Evolutionary conservation across 768 basidiomycete species (phyloP).

Genomic region (Xerocomellus intermedius): DNA sequence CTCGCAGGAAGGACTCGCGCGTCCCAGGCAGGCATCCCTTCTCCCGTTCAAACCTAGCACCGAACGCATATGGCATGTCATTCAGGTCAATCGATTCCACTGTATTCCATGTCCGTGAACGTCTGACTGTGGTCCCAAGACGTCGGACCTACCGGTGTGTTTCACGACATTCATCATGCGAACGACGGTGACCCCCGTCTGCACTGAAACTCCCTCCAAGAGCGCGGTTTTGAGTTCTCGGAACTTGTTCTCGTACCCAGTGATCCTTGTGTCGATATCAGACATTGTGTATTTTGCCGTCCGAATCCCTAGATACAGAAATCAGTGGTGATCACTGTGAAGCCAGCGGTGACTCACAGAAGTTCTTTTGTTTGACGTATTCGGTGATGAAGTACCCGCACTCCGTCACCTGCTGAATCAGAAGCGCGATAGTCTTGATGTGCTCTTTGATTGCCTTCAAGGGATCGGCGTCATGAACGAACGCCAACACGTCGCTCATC

Average conservation of each 20-base stretch:
- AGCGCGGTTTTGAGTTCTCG: neutral
- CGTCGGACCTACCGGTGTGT: neutral
- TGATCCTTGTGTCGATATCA: neutral
- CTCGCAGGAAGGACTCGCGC: neutral
- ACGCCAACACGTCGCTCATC: neutral
- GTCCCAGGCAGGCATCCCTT: constrained; percentile 5
- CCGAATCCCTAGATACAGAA: neutral
- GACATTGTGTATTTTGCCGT: neutral
- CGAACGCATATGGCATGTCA: constrained; percentile 4
- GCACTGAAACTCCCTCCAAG: neutral
- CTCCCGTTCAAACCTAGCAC: constrained; percentile 7
- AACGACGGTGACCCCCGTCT: neutral
- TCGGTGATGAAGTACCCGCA: constrained; percentile 2
- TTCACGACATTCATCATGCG: neutral
- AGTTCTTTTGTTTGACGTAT: neutral
- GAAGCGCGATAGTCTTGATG: neutral
- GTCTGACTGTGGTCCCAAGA: neutral
- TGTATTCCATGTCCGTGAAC: neutral
- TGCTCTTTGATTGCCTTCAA: neutral
- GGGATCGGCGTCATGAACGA: neutral
- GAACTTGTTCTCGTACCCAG: neutral
- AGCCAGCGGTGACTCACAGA: neutral
- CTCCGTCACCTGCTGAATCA: too few species aligned
- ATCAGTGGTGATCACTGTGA: neutral
- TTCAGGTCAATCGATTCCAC: neutral